Conservation (phyloP, 805 yeast genomes). For the Priceomyces medius region DNA sequence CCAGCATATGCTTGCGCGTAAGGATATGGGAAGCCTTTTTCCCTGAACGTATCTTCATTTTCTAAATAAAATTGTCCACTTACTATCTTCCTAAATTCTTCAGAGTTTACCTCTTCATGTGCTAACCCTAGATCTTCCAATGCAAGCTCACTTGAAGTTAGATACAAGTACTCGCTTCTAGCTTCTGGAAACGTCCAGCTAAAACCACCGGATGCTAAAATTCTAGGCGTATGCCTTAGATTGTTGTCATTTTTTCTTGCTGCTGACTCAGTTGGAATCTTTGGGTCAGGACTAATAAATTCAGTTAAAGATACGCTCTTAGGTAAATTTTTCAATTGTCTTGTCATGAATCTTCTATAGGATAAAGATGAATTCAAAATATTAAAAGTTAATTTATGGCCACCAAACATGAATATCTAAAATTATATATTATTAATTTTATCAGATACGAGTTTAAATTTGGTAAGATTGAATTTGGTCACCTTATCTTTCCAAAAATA, state of each 20-base stretch:
- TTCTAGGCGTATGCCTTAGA: constrained; percentile 37
- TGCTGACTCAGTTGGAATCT: constrained; percentile 21
- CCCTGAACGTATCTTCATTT: constrained; percentile 25
- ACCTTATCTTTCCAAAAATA: no score
- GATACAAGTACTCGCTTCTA: constrained; percentile 50
- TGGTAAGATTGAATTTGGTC: no score
- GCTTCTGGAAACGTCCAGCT: constrained; percentile 71
- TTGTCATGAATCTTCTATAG: neutral
- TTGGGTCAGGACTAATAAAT: constrained; percentile 27
- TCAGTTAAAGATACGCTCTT: constrained; percentile 29
- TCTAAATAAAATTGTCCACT: constrained; percentile 52
- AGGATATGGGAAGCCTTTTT: constrained; percentile 53
- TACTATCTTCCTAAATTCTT: constrained; percentile 52
- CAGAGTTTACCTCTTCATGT: constrained; percentile 35
- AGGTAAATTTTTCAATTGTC: constrained; percentile 26
- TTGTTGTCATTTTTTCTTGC: constrained; percentile 31
- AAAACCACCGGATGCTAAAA: constrained; percentile 58
- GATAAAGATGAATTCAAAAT: neutral
- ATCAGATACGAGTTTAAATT: no score
- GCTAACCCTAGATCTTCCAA: constrained; percentile 59
- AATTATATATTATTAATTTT: no score
- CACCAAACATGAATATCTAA: neutral
- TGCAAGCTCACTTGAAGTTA: constrained; percentile 62
- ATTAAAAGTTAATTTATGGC: neutral
- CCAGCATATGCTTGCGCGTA: constrained; percentile 94